Conservation (phyloP, 345 rosid genomes). For the Populus tremula region DNA sequence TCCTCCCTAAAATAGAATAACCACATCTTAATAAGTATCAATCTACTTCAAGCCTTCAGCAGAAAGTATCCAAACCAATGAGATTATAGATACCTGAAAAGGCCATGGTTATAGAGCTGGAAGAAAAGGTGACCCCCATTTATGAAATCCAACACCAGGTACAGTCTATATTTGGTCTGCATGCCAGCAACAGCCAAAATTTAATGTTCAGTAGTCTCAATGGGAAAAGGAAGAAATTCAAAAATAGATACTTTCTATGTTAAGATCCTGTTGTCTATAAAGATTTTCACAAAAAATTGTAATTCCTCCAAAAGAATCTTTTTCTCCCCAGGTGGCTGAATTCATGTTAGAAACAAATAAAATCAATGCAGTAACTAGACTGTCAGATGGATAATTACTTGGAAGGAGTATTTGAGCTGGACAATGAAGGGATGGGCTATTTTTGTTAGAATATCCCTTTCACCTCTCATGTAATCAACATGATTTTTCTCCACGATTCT, state of each 20-base stretch:
- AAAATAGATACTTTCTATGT: neutral
- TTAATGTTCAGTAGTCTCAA: neutral
- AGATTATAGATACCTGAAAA: slow-evolving; percentile 61
- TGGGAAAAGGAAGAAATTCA: neutral
- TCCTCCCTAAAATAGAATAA: slow-evolving; percentile 62
- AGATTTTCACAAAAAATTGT: neutral
- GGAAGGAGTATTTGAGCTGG: slow-evolving; percentile 84
- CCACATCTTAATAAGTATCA: slow-evolving; percentile 2
- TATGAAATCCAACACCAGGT: slow-evolving; percentile 86
- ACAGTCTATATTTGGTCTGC: slow-evolving; percentile 89
- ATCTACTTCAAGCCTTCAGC: slow-evolving; percentile 8
- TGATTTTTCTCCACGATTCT: slow-evolving; percentile 89
- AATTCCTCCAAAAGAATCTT: neutral
- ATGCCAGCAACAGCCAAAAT: slow-evolving; percentile 16
- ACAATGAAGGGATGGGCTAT: slow-evolving; percentile 91
- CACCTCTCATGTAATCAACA: slow-evolving; percentile 92
- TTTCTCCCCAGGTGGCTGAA: neutral
- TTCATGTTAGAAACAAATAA: neutral
- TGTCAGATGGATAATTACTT: slow-evolving; percentile 38
- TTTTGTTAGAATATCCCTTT: slow-evolving; percentile 81
- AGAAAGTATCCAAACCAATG: neutral
- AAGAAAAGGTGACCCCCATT: slow-evolving; percentile 97
- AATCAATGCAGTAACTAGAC: neutral
- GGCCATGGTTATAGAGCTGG: slow-evolving; percentile 94
- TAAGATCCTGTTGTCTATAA: neutral